Conservation (phyloP, 2,329 filamentous ascomycete genomes). For the Paecilomyces dactylethromorphus region DNA sequence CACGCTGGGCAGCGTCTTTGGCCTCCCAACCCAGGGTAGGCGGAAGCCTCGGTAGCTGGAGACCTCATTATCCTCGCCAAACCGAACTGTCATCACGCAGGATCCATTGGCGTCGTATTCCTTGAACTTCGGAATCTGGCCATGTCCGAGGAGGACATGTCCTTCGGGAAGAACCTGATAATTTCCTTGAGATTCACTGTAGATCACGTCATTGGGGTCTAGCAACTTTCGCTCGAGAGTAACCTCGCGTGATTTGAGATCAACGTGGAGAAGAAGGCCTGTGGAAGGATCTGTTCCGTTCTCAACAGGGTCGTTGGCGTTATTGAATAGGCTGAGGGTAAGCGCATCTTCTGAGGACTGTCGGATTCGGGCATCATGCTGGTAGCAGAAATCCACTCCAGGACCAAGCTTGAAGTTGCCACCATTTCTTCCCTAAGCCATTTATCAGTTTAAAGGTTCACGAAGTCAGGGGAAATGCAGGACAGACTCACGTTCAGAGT, state of each 20-base stretch:
- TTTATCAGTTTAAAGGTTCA: neutral
- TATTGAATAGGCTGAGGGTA: constrained; percentile 2
- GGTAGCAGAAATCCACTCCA: constrained; percentile 8
- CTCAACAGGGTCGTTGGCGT: constrained; percentile 3
- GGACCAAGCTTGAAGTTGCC: constrained; percentile 8
- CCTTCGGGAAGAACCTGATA: constrained; percentile 4
- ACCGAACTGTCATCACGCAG: constrained; percentile 2
- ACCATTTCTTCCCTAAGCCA: constrained; percentile 6
- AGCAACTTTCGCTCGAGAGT: constrained; percentile 3
- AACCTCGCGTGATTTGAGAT: constrained; percentile 4
- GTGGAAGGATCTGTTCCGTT: constrained; percentile 2
- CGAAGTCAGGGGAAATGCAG: neutral
- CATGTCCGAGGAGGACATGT: constrained; percentile 4
- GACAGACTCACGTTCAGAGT: constrained; percentile 5
- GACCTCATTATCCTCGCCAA: constrained; percentile 1
- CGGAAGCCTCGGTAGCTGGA: neutral
- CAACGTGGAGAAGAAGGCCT: constrained; percentile 4
- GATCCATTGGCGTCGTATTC: constrained; percentile 5
- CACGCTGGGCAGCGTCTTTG: neutral
- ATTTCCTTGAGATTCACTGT: constrained; percentile 5
- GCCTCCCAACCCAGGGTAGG: neutral
- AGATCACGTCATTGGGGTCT: neutral
- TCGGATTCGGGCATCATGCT: constrained; percentile 3
- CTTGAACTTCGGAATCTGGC: constrained; percentile 5
- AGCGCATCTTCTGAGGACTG: neutral